Evolutionary conservation across 306 rosid species (phyloP).

Genomic region (Clitoria ternatea): DNA sequence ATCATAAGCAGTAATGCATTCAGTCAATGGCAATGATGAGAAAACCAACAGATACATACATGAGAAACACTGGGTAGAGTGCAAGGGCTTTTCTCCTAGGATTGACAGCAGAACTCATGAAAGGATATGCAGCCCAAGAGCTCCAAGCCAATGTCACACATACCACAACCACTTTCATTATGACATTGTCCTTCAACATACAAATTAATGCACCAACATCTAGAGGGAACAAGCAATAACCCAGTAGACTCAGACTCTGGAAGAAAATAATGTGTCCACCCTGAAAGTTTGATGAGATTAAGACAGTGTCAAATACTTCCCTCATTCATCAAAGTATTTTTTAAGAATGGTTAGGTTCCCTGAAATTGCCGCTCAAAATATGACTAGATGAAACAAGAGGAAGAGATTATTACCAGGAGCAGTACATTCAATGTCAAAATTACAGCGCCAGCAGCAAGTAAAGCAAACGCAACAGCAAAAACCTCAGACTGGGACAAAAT

Average conservation of each 20-base stretch:
- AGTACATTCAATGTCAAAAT: slow-evolving; percentile 92
- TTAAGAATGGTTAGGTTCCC: not conserved
- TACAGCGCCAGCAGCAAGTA: slow-evolving; percentile 95
- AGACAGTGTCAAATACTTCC: slow-evolving; percentile 6
- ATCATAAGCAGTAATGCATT: slow-evolving; percentile 23
- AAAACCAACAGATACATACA: slow-evolving; percentile 98
- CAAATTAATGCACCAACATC: slow-evolving; percentile 88
- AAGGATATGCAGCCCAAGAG: slow-evolving; percentile 98
- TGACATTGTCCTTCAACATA: slow-evolving; percentile 82
- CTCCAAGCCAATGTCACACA: slow-evolving; percentile 95
- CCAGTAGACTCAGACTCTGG: slow-evolving; percentile 93
- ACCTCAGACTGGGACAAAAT: slow-evolving; percentile 76
- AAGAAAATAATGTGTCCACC: slow-evolving; percentile 98
- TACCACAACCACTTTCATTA: slow-evolving; percentile 76
- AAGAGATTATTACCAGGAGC: slow-evolving; percentile 69
- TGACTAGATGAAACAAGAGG: slow-evolving; percentile 2
- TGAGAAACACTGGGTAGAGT: slow-evolving; percentile 91
- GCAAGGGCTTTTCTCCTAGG: slow-evolving; percentile 99
- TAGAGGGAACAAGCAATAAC: slow-evolving; percentile 94
- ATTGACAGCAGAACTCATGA: slow-evolving; percentile 97
- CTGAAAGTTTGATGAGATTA: slow-evolving; percentile 42
- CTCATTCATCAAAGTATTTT: not conserved
- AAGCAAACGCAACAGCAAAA: slow-evolving; percentile 95
- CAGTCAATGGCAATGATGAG: slow-evolving; percentile 97
- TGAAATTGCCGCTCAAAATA: not conserved